Evolutionary conservation across 2,329 filamentous ascomycete genomes (phyloP).

Genomic region (Neobulgaria alba): DNA sequence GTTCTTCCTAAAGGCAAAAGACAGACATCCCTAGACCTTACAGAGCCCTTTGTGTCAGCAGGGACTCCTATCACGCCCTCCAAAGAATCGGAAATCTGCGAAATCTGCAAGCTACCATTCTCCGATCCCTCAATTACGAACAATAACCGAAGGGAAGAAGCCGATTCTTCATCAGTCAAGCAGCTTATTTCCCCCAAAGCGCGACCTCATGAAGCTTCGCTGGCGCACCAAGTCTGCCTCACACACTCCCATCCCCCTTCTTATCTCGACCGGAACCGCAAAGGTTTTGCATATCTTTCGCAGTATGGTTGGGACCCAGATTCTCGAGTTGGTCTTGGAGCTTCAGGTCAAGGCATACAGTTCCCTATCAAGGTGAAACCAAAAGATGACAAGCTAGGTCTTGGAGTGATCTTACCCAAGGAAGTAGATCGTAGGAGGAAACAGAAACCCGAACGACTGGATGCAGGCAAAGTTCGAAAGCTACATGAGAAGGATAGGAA

Average conservation of each 20-base stretch:
- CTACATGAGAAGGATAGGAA: constrained; percentile 52
- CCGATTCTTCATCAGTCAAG: constrained; percentile 1
- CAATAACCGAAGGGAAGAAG: background rate
- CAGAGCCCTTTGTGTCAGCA: background rate
- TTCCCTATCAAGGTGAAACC: constrained; percentile 61
- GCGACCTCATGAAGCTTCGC: constrained; percentile 46
- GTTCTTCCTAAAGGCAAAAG: constrained; percentile 38
- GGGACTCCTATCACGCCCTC: too few relatives aligned
- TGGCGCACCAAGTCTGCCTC: constrained; percentile 64
- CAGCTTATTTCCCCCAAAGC: constrained; percentile 19
- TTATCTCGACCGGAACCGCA: constrained; percentile 58
- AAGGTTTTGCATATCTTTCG: constrained; percentile 59
- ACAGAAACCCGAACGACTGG: constrained; percentile 43
- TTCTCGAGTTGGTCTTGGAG: constrained; percentile 61
- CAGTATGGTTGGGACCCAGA: constrained; percentile 70
- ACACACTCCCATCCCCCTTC: constrained; percentile 65
- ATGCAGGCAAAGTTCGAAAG: constrained; percentile 62
- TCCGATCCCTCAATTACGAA: constrained; percentile 29
- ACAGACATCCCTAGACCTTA: background rate
- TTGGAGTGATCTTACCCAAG: constrained; percentile 47
- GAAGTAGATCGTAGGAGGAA: constrained; percentile 30
- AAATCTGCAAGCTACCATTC: constrained; percentile 53
- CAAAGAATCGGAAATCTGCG: constrained; percentile 33
- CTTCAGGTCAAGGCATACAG: constrained; percentile 57
- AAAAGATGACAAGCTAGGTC: constrained; percentile 68